Evolutionary conservation across 2,329 filamentous ascomycete genomes (phyloP), one percentile per base, ranked within the genome.

Genomic region (Cercospora sp.): DNA sequence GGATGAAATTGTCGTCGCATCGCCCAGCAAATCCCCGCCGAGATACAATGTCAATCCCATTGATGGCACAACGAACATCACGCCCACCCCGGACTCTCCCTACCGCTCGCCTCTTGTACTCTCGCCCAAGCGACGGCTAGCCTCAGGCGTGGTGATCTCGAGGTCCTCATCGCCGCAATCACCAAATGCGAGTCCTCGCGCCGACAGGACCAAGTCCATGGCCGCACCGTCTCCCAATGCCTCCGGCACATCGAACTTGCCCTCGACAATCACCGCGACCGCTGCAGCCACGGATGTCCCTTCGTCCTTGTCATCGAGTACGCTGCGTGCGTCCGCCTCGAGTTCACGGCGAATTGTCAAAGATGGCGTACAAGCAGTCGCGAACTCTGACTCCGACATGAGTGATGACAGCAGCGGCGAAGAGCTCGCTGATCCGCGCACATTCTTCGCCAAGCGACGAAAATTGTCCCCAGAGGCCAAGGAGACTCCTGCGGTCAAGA

Each of bases 291-390:
- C 60, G 3, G 10, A 13, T 13, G 10, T 51, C 5, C 23, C 48
- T 70, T 77, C 74, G 67, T 57, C 30, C 33, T 18, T 65, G 6
- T 68, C 71, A 20, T 42, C 48, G 8, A 59, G 62, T 18, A 51
- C 62, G 3, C 39, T 68, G 55, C 70, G 66, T 48, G 67, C 69
- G 9, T 60, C 62, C 42, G 78, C 60, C 80, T 83, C 67, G 81
- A 87, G 77, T 82, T 55, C 48, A 9, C 87, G 73, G 79, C 77
- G 81, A 16, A 67, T 87, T 12, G 81, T 90, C 65, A 68, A 68
- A 67, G 81, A 85, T 72, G 86, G 86, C 2, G 77, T 83, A 63
- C 78, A 83, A 65, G 77, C 84, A 3, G 82, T 94, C 48, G 84
- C 74, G 9, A 76, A 79, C 36, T 79, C 78, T 1, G 77, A 79